These are phyloP conservation scores for Fusarium sp. DNA, from an alignment of 2,329 filamentous ascomycete genomes.

Conservation along the genomic window DNA sequence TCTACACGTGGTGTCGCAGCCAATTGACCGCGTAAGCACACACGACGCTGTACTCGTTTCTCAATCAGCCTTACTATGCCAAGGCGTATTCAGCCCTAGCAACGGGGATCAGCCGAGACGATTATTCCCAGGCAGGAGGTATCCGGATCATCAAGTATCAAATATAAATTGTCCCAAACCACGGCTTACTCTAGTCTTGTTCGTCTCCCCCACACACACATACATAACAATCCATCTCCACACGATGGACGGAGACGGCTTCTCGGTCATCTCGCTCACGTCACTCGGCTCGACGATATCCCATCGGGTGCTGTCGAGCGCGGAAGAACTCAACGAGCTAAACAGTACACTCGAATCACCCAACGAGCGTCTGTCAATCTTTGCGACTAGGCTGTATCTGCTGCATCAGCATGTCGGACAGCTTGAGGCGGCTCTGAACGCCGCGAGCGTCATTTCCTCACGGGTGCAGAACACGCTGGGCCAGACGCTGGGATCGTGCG, in stretches of 20 bases:
- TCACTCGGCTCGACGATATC: constrained; percentile 46
- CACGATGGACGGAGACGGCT: constrained; percentile 48
- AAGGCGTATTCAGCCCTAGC: constrained; percentile 24
- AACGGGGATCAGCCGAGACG: neutral
- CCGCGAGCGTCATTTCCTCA: constrained; percentile 43
- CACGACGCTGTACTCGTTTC: constrained; percentile 13
- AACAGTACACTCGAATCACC: constrained; percentile 25
- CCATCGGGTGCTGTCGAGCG: constrained; percentile 44
- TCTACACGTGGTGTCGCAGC: constrained; percentile 13
- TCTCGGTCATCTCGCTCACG: constrained; percentile 48
- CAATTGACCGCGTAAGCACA: constrained; percentile 25
- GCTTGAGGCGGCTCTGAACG: constrained; percentile 42
- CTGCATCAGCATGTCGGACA: constrained; percentile 41
- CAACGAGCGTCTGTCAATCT: constrained; percentile 34
- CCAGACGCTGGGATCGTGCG: constrained; percentile 44
- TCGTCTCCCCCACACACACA: constrained; percentile 2
- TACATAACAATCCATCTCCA: neutral
- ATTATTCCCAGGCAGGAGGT: neutral
- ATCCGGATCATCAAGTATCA: neutral
- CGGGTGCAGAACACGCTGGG: constrained; percentile 44
- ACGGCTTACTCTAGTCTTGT: neutral
- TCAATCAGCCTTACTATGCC: constrained; percentile 9
- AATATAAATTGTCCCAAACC: neutral
- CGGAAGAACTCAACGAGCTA: constrained; percentile 46
- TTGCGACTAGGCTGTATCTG: constrained; percentile 40